Evolutionary conservation across 495 filamentous ascomycete species (phyloP).

Genomic region (Penicillium canariense): DNA sequence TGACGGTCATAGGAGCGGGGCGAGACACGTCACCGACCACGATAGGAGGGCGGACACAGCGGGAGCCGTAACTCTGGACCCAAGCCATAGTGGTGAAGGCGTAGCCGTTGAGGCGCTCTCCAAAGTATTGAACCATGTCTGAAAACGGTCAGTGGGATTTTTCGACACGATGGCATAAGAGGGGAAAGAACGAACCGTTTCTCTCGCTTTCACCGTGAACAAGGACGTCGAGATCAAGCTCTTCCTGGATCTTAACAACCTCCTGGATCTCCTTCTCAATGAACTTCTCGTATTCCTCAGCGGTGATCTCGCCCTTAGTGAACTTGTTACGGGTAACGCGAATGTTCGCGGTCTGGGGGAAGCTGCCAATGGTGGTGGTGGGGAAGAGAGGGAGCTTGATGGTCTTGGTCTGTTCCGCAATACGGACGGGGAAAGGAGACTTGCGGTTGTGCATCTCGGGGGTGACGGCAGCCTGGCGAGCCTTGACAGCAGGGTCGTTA

Average conservation of each 20-base stretch:
- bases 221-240: constrained; percentile 92
- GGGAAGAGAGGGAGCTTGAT: constrained; percentile 95
- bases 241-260: constrained; percentile 93
- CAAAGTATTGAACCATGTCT: constrained; percentile 99
- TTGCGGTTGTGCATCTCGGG: constrained; percentile 84
- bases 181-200: too few species aligned
- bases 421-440: constrained; percentile 78
- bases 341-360: constrained; percentile 99
- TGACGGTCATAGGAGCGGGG: constrained; percentile 96
- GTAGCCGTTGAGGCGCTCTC: constrained; percentile 93
- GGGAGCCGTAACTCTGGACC: constrained; percentile 97
- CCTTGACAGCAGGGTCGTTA: constrained; percentile 95
- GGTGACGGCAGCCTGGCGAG: constrained; percentile 84
- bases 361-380: constrained; percentile 97
- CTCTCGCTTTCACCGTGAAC: constrained; percentile 99
- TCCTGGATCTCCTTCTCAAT: constrained; percentile 96
- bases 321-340: constrained; percentile 93
- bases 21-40: constrained; percentile 98
- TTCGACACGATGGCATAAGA: too few species aligned
- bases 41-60: constrained; percentile 96
- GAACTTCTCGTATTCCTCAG: constrained; percentile 92
- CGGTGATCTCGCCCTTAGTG: constrained; percentile 94
- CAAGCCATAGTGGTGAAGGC: constrained; percentile 98
- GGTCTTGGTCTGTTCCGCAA: constrained; percentile 78
- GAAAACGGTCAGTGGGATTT: too few species aligned